A percentile compares a stretch with the other conserved stretches of the same genome.
phyloP scores from a whole-genome alignment of 2,329 filamentous ascomycete genomes.

The Fusarium burgessii region DNA sequence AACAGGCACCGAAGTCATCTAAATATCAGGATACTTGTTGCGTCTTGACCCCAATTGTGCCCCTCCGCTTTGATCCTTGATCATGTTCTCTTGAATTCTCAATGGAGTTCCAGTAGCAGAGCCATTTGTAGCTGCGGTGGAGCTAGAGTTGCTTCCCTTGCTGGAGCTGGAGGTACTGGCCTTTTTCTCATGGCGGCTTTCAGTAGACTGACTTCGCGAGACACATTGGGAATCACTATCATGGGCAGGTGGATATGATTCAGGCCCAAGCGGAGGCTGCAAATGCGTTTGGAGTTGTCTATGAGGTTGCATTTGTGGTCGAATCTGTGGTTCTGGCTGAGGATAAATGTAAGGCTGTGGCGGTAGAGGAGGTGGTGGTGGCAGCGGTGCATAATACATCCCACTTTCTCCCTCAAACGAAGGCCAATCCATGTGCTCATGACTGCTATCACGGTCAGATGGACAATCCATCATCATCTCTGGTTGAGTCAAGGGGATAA shows the following conservation, averaged over 20 bases:
- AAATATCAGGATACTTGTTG: conserved; percentile 21
- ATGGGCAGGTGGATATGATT: background rate
- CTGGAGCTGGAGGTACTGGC: background rate
- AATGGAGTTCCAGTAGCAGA: background rate
- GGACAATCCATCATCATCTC: background rate
- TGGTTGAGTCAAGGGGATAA: background rate
- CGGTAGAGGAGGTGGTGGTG: background rate
- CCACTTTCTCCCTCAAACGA: background rate
- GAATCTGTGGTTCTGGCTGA: background rate
- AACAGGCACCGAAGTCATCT: conserved; percentile 30
- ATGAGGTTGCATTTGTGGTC: background rate
- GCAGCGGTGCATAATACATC: background rate
- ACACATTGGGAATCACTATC: background rate
- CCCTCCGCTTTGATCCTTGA: conserved; percentile 11
- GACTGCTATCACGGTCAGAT: background rate
- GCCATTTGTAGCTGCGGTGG: background rate
- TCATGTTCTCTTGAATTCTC: conserved; percentile 11
- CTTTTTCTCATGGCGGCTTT: background rate
- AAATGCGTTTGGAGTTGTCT: background rate
- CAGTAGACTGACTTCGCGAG: background rate
- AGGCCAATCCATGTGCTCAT: background rate
- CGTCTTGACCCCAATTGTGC: background rate
- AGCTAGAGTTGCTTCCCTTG: conserved; percentile 3
- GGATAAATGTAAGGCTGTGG: conserved; percentile 8
- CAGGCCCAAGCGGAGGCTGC: background rate